Base-by-base conservation (phyloP, 169 alveolate genomes). In the Babesia divergens region DNA sequence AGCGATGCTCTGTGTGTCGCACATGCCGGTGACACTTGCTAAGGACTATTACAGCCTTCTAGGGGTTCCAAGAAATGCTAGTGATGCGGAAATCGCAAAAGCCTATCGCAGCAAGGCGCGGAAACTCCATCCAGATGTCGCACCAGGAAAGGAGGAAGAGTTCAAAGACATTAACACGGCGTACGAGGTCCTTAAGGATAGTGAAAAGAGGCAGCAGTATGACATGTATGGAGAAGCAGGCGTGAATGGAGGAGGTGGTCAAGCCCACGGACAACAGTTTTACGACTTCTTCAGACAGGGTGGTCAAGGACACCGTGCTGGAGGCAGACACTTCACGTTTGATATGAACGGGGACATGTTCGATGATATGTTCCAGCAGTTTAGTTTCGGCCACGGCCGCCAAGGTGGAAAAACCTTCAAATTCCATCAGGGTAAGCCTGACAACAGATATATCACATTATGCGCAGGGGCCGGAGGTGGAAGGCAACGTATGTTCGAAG, bases 141-240 rank as follows among this genome's bases (percentile, higher is more conserved):
- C 92, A 20, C 94, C 93, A 14, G 95, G 90, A 22, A 85, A 87
- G 55, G 93, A 92, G 68, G 91, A 93, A 51, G 94, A 90, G 50
- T 94, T 94, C 83, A 90, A 89, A 74, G 90, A 91, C 56, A 88
- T 94, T 32, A 94, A 97, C 51, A 91, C 95, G 70, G 98, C 98
- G 32, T 93, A 94, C 89, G 98, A 96, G 80, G 95, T 94, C 9
- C 89, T 96, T 40, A 84, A 86, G 24, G 96, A 96, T 81, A 90
- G 91, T 40, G 96, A 95, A 72, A 92, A 91, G 67, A 88, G 98
- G 58, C 68, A 87, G 71, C 90, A 90, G 24, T 95, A 94, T 84
- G 98, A 96, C 75, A 66, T 85, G 68, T 89, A 90, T 74, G 99
- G 99, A 4, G 97, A 94, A 71, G 97, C 95, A 18, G 98, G 97